These are phyloP conservation scores for Porphyra umbilicalis DNA, from an alignment of 31 red algal genomes.

Conservation along the genomic window DNA sequence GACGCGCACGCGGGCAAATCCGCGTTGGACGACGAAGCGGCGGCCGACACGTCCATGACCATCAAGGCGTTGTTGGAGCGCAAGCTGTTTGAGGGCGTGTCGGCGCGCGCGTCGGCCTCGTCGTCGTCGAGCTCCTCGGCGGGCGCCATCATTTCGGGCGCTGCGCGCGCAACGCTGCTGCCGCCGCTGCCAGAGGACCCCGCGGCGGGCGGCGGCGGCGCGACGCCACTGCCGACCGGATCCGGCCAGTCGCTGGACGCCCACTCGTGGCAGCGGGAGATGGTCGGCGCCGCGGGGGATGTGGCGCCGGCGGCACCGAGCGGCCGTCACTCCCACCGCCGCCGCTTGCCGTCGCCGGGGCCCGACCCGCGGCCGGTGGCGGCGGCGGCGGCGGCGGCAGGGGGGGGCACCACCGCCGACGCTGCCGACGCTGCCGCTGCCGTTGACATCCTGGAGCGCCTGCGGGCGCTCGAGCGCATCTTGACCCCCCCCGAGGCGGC, in stretches of 20 bases:
- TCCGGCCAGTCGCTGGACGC: neutral
- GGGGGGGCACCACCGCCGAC: neutral
- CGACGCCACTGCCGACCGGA: neutral
- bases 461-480: conserved; percentile 3
- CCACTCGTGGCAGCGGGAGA: neutral
- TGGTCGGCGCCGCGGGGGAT: neutral
- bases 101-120: neutral
- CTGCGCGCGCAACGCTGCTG: neutral
- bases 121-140: neutral
- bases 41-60: neutral
- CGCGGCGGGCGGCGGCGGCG: neutral
- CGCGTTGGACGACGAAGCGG: neutral
- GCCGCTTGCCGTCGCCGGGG: neutral
- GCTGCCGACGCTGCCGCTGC: neutral
- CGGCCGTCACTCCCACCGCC: neutral
- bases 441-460: neutral
- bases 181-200: neutral
- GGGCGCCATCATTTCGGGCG: neutral
- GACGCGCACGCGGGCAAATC: neutral
- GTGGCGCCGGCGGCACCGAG: too few relatives aligned
- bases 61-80: neutral
- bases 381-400: too few relatives aligned
- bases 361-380: neutral
- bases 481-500: neutral
- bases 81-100: neutral